Conservation (phyloP, 331 rosid genomes). For the Quercus lobata region DNA sequence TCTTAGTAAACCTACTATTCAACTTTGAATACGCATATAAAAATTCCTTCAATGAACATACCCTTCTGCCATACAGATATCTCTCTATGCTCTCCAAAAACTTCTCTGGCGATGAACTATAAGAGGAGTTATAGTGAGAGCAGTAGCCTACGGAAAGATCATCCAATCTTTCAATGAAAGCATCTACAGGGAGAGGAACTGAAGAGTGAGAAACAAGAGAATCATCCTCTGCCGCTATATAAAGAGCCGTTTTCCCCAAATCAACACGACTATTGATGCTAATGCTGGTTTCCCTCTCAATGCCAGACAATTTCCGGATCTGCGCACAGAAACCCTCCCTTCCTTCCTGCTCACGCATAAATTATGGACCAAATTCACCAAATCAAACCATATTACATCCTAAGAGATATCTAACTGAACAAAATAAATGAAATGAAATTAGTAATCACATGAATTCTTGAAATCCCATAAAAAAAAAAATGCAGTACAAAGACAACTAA, state of each 20-base stretch:
- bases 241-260: conserved; percentile 82
- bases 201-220: conserved; percentile 91
- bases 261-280: conserved; percentile 75
- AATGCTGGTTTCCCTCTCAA: conserved; percentile 86
- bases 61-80: conserved; percentile 68
- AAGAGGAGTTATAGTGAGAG: conserved; percentile 58
- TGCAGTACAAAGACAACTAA: too few species aligned
- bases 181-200: conserved; percentile 89
- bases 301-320: conserved; percentile 49
- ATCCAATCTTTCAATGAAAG: conserved; percentile 61
- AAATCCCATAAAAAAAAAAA: too few species aligned
- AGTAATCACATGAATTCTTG: too few species aligned
- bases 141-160: conserved; percentile 85
- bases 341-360: conserved; percentile 59
- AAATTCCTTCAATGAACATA: conserved; percentile 12
- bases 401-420: not conserved
- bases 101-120: conserved; percentile 59
- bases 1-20: not conserved
- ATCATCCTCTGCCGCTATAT: conserved; percentile 92
- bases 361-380: conserved; percentile 1
- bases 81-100: conserved; percentile 72
- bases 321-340: conserved; percentile 76
- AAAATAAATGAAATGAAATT: not conserved
- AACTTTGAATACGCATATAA: not conserved
- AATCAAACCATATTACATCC: not conserved